Conservation (phyloP, 1,284 basidiomycete genomes). For the Fomitopsis palustris region DNA sequence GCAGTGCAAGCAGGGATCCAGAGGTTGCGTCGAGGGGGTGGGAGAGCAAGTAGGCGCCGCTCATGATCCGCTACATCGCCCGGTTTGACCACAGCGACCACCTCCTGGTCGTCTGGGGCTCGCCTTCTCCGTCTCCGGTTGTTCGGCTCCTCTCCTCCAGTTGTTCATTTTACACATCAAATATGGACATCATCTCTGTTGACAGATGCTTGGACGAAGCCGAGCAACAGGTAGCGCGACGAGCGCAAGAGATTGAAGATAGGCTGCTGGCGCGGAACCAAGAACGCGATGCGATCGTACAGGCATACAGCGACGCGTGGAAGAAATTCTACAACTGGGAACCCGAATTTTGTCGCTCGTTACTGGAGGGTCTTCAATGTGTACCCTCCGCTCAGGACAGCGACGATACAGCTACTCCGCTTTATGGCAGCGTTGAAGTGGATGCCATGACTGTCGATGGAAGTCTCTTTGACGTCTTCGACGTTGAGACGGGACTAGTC, state of each 20-base stretch:
- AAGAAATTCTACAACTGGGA: conserved; percentile 35
- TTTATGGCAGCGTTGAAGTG: neutral
- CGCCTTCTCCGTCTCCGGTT: too few relatives aligned
- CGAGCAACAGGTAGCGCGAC: neutral
- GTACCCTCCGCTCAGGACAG: neutral
- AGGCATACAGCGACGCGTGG: conserved; percentile 30
- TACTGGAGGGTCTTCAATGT: conserved; percentile 4
- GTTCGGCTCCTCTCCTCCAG: too few relatives aligned
- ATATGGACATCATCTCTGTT: neutral
- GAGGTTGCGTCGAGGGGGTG: too few relatives aligned
- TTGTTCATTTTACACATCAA: too few relatives aligned
- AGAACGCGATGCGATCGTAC: neutral
- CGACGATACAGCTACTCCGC: neutral
- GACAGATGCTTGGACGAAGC: neutral
- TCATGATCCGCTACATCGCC: too few relatives aligned
- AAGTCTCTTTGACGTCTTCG: neutral
- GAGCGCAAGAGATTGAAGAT: neutral
- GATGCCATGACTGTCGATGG: neutral
- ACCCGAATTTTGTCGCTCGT: conserved; percentile 12
- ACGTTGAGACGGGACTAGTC: neutral
- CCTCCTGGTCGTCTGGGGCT: too few relatives aligned
- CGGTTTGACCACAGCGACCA: too few relatives aligned
- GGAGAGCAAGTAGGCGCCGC: neutral
- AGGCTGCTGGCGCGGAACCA: neutral
- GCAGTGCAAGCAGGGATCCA: too few relatives aligned